Evolutionary conservation across 257 asterid genomes (phyloP), one percentile per base, ranked within the genome.

Genomic region (Lantana camara): DNA sequence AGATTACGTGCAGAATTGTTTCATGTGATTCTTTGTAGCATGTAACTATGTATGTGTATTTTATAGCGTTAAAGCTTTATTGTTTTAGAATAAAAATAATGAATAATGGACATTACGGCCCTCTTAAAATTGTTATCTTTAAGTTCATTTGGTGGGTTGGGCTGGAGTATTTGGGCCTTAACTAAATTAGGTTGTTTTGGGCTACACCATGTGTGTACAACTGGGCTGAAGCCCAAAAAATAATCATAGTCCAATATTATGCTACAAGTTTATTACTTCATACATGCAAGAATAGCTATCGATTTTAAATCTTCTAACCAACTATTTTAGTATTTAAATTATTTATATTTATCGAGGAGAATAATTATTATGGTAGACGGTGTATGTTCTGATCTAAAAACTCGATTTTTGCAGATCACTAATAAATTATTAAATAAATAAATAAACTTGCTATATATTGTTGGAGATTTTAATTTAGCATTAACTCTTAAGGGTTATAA

Each of bases 91-190:
- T 47, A 19, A 23, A 24, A 13, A 56, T 40, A 24, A 57, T 64
- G 68, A 62, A 23, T 37, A n/a, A 47, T 40, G 20, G 3, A 41
- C n/a, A n/a, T n/a, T n/a, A n/a, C n/a, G n/a, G 49, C 67, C 71
- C 48, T 46, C 27, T 4, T 10, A 29, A 16, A 19, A 7, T 4
- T 40, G 8, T 49, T 5, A 37, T 23, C 2, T 5, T 52, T 13
- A 8, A 34, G 38, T 63, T 49, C 12, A 9, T 24, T n/a, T 20
- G 0, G 4, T 50, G n/a, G n/a, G n/a, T n/a, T n/a, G n/a, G n/a
- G n/a, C n/a, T n/a, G n/a, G n/a, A n/a, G n/a, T n/a, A 5, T n/a
- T 22, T 9, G 51, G 68, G 48, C 67, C 45, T 60, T 1, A 3
- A 17, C 2, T 16, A 0, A 56, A 56, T 3, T 23, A 21, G 22